A percentile compares a stretch with the other conserved stretches of the same genome.
Conservation (phyloP, 768 basidiomycete species). For the Boletellus ananiceps region DNA sequence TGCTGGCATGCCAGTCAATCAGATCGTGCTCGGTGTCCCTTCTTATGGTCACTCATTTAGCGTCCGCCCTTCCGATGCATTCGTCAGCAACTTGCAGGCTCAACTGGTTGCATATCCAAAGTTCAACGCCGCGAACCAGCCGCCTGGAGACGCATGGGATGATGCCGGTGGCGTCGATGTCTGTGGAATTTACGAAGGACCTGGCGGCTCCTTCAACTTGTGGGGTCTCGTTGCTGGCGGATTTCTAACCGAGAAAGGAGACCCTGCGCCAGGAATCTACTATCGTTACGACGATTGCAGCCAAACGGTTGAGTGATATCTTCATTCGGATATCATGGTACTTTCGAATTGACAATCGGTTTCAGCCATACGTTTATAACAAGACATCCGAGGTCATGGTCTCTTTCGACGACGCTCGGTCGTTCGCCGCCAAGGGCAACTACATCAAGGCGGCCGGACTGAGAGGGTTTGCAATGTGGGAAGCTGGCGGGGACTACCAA, state of each 20-base stretch:
- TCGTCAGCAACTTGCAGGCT: slow-evolving; percentile 30
- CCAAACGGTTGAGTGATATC: slow-evolving; percentile 53
- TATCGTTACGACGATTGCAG: slow-evolving; percentile 64
- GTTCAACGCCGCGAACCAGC: slow-evolving; percentile 43
- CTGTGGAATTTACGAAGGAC: slow-evolving; percentile 46
- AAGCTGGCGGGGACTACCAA: slow-evolving; percentile 59
- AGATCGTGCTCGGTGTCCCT: slow-evolving; percentile 80
- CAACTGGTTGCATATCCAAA: slow-evolving; percentile 44
- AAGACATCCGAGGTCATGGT: slow-evolving; percentile 50
- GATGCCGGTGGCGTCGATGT: slow-evolving; percentile 41
- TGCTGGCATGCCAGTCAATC: slow-evolving; percentile 65
- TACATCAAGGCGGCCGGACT: slow-evolving; percentile 52
- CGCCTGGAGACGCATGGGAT: slow-evolving; percentile 57
- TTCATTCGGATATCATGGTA: not conserved
- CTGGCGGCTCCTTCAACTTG: slow-evolving; percentile 55
- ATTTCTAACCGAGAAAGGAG: slow-evolving; percentile 39
- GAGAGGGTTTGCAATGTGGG: slow-evolving; percentile 70
- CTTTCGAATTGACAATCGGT: not conserved
- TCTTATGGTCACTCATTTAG: slow-evolving; percentile 76
- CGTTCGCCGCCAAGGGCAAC: slow-evolving; percentile 57
- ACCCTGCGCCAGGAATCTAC: slow-evolving; percentile 40
- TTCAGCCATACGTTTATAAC: slow-evolving; percentile 66
- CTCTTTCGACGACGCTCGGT: slow-evolving; percentile 58
- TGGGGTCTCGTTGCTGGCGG: slow-evolving; percentile 57
- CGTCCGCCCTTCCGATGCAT: slow-evolving; percentile 36